phyloP scores from a whole-genome alignment of 331 rosid species.

The Ulmus americana region DNA sequence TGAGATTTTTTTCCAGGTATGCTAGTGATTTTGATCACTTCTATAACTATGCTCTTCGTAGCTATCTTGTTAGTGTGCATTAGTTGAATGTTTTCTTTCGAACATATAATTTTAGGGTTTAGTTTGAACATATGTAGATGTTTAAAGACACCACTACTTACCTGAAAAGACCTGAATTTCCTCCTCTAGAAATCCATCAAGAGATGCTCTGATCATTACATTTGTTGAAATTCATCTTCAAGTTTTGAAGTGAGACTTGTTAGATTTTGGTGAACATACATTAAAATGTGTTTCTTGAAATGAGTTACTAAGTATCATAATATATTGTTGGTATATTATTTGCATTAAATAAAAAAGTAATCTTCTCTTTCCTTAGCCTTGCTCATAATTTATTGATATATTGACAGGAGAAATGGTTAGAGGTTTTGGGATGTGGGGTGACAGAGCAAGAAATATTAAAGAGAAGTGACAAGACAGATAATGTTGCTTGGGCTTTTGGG shows the following conservation, averaged over 20 bases:
- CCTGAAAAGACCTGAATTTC: too few species aligned
- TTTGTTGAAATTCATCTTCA: neutral
- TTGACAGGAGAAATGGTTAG: slow-evolving; percentile 82
- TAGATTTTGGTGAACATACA: neutral
- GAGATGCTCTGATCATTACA: too few species aligned
- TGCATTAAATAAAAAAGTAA: neutral
- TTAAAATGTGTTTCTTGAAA: neutral
- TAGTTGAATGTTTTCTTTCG: too few species aligned
- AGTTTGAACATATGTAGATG: too few species aligned
- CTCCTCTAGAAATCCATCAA: too few species aligned
- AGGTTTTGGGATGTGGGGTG: slow-evolving; percentile 97
- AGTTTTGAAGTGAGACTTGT: neutral
- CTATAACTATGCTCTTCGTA: neutral
- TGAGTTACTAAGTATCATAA: neutral
- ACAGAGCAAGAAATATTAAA: slow-evolving; percentile 87
- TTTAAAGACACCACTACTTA: too few species aligned
- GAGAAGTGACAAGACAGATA: slow-evolving; percentile 60
- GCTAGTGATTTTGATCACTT: slow-evolving; percentile 11
- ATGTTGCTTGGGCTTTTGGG: slow-evolving; percentile 99
- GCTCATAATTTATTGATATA: neutral
- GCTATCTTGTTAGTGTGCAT: too few species aligned
- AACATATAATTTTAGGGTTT: too few species aligned
- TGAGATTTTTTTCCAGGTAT: slow-evolving; percentile 86
- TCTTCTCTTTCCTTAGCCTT: neutral
- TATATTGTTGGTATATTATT: neutral